These are phyloP conservation scores for Pythium coloratum DNA, from an alignment of 352 stramenopile species.

Conservation along the genomic window DNA sequence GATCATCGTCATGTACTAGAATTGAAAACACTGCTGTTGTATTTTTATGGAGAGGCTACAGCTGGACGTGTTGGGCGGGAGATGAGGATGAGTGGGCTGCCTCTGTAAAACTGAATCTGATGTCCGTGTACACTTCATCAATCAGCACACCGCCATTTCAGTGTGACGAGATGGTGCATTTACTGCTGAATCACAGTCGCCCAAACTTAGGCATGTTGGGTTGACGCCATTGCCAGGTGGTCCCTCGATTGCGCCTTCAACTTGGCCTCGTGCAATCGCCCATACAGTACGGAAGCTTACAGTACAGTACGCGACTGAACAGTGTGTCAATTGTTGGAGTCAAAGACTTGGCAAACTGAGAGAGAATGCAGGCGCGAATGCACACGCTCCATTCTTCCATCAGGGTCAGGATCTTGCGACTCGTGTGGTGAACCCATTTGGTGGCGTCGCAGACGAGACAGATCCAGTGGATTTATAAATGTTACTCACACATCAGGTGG, in stretches of 20 bases:
- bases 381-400: not conserved
- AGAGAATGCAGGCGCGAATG: no score
- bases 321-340: no score
- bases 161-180: not conserved
- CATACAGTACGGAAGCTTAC: no score
- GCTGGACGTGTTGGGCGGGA: not conserved
- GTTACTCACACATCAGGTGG: conserved; percentile 5
- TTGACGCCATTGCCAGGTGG: not conserved
- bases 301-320: no score
- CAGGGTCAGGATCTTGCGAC: no score
- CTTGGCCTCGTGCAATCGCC: not conserved
- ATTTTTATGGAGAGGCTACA: not conserved
- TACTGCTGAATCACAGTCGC: no score
- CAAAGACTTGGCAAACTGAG: no score
- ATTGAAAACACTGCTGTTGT: no score
- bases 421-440: conserved; percentile 9
- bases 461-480: conserved; percentile 1
- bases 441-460: not conserved
- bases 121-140: not conserved
- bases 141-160: not conserved
- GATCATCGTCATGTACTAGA: no score
- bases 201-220: conserved; percentile 2
- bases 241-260: not conserved
- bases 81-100: not conserved
- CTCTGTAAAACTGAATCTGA: not conserved